phyloP scores from a whole-genome alignment of 768 basidiomycete species.

The Cystobasidium ongulense region DNA sequence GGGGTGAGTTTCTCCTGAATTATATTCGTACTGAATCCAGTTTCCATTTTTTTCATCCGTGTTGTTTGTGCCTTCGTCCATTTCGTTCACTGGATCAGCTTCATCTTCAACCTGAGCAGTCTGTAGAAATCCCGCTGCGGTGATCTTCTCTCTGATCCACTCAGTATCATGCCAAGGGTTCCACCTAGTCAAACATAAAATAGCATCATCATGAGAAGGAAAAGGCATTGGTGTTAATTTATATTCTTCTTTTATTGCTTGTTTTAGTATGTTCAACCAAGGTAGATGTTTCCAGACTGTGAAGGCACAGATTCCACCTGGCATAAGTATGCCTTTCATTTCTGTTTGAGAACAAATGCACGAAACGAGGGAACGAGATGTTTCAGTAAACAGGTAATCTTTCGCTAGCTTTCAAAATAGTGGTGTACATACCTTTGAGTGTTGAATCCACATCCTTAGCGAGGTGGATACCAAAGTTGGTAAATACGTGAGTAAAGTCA shows the following conservation, averaged over 20 bases:
- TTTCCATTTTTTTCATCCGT: not conserved
- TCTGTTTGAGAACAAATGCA: not conserved
- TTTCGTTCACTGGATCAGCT: not conserved
- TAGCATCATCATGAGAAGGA: not conserved
- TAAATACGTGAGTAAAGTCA: not conserved
- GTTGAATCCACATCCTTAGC: conserved; percentile 12
- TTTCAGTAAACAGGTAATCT: not conserved
- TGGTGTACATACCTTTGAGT: not conserved
- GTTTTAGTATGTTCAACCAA: conserved; percentile 5
- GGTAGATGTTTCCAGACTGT: conserved; percentile 20
- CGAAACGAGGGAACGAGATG: too few relatives aligned
- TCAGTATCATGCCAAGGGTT: conserved; percentile 18
- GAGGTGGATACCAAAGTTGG: conserved; percentile 16
- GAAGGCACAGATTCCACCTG: conserved; percentile 21
- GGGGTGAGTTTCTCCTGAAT: not conserved
- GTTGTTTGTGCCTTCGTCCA: not conserved
- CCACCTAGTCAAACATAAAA: not conserved
- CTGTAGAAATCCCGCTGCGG: not conserved
- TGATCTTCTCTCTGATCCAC: not conserved
- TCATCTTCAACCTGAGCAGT: not conserved
- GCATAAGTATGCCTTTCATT: conserved; percentile 1
- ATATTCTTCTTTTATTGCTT: conserved; percentile 1
- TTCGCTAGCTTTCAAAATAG: not conserved
- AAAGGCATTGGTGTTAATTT: not conserved
- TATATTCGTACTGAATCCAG: not conserved